Conservation (phyloP, 2,329 filamentous ascomycete species). For the Pseudocercospora pini-densiflorae region DNA sequence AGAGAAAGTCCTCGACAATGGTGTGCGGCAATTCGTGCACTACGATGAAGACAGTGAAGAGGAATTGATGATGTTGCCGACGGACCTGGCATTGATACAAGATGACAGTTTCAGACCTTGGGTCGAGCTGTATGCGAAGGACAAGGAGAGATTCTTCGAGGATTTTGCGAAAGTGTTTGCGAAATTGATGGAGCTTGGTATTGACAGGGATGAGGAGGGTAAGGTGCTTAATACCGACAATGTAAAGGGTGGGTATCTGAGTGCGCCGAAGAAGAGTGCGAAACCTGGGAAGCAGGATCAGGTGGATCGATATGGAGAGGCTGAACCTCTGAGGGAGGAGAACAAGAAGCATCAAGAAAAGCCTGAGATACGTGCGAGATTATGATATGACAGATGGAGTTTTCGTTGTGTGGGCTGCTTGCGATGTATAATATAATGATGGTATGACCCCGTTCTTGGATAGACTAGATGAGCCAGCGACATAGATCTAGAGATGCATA, state of each 20-base stretch:
- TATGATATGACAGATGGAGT: background rate
- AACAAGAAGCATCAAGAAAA: constrained; percentile 40
- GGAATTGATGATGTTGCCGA: constrained; percentile 69
- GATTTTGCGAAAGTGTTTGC: constrained; percentile 64
- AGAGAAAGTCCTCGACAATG: constrained; percentile 57
- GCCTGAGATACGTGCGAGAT: background rate
- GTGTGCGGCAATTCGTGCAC: constrained; percentile 63
- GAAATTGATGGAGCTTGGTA: constrained; percentile 66
- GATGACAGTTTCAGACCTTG: constrained; percentile 60
- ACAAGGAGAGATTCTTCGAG: constrained; percentile 66
- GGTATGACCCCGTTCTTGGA: background rate
- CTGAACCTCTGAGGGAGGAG: constrained; percentile 46
- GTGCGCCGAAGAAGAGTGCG: constrained; percentile 62
- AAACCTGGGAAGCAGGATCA: constrained; percentile 43
- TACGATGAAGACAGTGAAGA: constrained; percentile 61
- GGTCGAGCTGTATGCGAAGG: constrained; percentile 63
- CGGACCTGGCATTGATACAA: constrained; percentile 62
- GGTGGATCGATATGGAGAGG: constrained; percentile 42
- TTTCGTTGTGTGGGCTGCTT: background rate
- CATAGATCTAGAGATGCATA: background rate
- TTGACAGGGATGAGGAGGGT: constrained; percentile 59
- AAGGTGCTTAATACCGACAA: constrained; percentile 62
- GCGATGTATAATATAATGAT: background rate
- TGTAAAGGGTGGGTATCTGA: constrained; percentile 59
- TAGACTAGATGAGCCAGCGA: background rate